Evolutionary conservation across 306 rosid genomes (phyloP).

Genomic region (Benincasa hispida): DNA sequence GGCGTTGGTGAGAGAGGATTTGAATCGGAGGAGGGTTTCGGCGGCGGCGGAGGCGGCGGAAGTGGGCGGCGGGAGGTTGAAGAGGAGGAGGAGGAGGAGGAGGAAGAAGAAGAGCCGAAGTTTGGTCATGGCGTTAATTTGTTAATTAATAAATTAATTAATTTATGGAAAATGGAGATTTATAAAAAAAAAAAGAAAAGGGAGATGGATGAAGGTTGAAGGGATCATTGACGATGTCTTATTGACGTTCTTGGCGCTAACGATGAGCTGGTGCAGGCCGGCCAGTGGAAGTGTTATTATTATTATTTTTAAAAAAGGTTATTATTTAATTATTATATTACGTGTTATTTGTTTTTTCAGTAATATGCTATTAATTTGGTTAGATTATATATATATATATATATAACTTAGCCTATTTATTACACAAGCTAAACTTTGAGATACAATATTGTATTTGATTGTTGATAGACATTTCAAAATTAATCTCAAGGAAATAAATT

Average conservation of each 20-base stretch:
- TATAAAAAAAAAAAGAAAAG: not conserved
- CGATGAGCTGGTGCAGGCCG: slow-evolving; percentile 40
- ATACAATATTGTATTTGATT: too few species aligned
- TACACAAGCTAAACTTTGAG: too few species aligned
- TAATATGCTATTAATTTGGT: too few species aligned
- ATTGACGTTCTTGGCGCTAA: slow-evolving; percentile 1
- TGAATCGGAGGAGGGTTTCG: slow-evolving; percentile 40
- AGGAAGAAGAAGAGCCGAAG: slow-evolving; percentile 5
- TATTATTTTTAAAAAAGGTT: too few species aligned
- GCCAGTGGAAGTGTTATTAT: not conserved
- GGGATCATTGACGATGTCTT: slow-evolving; percentile 34
- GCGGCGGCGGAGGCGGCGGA: not conserved
- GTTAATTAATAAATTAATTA: too few species aligned
- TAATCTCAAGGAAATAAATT: too few species aligned
- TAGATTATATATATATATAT: too few species aligned
- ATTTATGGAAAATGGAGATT: not conserved
- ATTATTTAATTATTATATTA: too few species aligned
- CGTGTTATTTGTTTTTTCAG: not conserved
- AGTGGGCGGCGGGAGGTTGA: not conserved
- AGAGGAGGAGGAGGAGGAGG: slow-evolving; percentile 7
- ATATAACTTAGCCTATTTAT: too few species aligned
- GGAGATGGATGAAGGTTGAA: not conserved
- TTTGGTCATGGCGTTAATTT: not conserved
- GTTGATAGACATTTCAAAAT: too few species aligned
- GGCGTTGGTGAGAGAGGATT: slow-evolving; percentile 21